A percentile compares a stretch with the other conserved stretches of the same genome.
Evolutionary conservation across 2,329 filamentous ascomycete genomes (phyloP).

Genomic region (Aurifilum marmelostoma): DNA sequence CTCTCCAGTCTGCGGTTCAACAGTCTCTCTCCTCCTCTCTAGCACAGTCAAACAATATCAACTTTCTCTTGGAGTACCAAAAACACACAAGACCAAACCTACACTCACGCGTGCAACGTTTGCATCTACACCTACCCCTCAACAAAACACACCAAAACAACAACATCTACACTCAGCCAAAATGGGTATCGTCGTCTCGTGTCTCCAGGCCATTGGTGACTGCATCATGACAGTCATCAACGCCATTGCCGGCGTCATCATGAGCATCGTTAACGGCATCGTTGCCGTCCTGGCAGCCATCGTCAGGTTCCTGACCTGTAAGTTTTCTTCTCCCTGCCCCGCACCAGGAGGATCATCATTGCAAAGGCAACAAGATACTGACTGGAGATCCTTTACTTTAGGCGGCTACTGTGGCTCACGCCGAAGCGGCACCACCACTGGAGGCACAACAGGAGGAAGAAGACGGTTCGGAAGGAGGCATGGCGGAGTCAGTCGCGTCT

Average conservation of each 20-base stretch:
- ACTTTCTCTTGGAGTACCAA: too few species aligned
- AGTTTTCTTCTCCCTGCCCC: not conserved
- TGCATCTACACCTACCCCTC: not conserved
- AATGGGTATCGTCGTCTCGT: constrained; percentile 29
- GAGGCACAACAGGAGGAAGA: not conserved
- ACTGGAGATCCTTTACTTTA: not conserved
- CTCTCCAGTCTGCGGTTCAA: not conserved
- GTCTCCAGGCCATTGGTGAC: constrained; percentile 28
- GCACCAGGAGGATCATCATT: constrained; percentile 13
- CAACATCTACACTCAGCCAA: constrained; percentile 16
- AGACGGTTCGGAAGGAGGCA: not conserved
- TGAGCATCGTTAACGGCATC: constrained; percentile 69
- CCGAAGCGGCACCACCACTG: not conserved
- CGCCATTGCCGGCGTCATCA: constrained; percentile 66
- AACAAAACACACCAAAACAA: not conserved
- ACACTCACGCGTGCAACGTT: not conserved
- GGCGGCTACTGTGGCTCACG: constrained; percentile 15
- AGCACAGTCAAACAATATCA: not conserved
- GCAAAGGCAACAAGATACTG: not conserved
- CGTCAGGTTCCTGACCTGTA: constrained; percentile 65
- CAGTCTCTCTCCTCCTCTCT: not conserved
- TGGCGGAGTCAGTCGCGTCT: constrained; percentile 6
- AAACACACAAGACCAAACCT: not conserved
- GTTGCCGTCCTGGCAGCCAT: constrained; percentile 68
- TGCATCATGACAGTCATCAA: constrained; percentile 54